Evolutionary conservation across 176 grass and related monocot genomes (phyloP).

Genomic region (Dactylis glomerata): DNA sequence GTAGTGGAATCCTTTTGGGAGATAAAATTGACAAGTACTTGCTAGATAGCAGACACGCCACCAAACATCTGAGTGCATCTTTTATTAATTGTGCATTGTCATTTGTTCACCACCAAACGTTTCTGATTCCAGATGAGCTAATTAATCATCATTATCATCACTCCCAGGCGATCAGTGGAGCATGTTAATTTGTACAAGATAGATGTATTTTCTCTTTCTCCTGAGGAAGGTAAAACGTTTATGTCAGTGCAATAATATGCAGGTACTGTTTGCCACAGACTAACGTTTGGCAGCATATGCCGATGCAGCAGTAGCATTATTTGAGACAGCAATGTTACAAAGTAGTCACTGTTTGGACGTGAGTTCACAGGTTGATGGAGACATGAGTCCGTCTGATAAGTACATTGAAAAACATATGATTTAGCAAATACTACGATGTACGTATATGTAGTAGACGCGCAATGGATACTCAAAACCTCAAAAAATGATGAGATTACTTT

Average conservation of each 20-base stretch:
- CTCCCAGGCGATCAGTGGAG: background rate
- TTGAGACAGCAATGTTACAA: constrained; percentile 24
- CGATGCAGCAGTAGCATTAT: background rate
- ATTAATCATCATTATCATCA: constrained; percentile 1
- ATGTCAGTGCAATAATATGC: constrained; percentile 7
- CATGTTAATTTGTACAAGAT: background rate
- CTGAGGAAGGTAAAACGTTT: constrained; percentile 1
- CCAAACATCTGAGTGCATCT: constrained; percentile 38
- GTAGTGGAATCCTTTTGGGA: constrained; percentile 30
- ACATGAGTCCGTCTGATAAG: background rate
- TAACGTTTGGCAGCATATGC: background rate
- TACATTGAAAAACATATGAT: background rate
- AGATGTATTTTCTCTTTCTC: background rate
- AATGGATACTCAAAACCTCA: background rate
- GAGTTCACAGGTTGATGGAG: background rate
- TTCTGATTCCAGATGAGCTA: constrained; percentile 23
- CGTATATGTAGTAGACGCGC: background rate
- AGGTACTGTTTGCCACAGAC: background rate
- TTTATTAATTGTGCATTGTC: constrained; percentile 25
- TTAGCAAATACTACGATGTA: constrained; percentile 9
- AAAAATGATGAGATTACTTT: background rate
- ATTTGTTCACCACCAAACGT: constrained; percentile 34
- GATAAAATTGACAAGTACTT: constrained; percentile 37
- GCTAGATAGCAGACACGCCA: constrained; percentile 42
- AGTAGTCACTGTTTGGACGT: constrained; percentile 1